Evolutionary conservation across 2,329 filamentous ascomycete genomes (phyloP), one percentile per base, ranked within the genome.

Genomic region (Orbilia javanica): DNA sequence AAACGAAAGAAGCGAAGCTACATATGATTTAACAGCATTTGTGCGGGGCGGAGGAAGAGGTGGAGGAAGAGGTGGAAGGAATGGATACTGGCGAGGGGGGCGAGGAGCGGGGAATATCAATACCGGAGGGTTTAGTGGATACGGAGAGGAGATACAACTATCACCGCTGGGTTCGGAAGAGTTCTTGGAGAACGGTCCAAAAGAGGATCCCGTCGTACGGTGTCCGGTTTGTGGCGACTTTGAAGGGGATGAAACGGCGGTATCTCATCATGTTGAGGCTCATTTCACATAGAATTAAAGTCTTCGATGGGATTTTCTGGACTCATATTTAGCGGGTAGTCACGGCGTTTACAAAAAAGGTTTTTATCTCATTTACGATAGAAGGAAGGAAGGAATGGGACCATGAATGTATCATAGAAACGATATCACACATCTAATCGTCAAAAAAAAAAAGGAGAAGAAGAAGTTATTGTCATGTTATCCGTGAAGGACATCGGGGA

Each of bases 191-290:
- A 7, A 79, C 83, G 7, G 25, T 29, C 27, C 57, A 20, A 64
- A 50, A 20, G 81, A 82, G 80, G 83, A 70, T 39, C 82, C 80
- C 64, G 83, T 79, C 29, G 84, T 81, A 57, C 83, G 68, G 4
- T 93, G 91, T 82, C 91, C 91, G 0, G 88, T 93, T 0, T 93
- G 91, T 82, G 86, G 86, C 2, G 84, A 82, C 0, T 93, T 93
- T 82, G 87, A 90, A 80, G 91, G 91, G 0, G 91, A 93, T 80
- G 90, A 91, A 81, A 84, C 85, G 0, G 91, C 91, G 7, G 90
- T 93, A 8, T 88, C 88, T 8, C 87, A 90, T 83, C 91, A 93
- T 81, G 89, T 93, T 74, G 88, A 88, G 27, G 83, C 81, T 2
- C 89, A 91, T 82, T 90, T 91, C 67, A 85, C 1, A 42, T 68